Percentiles rank a stretch among this genome's conserved stretches.
These are phyloP conservation scores for Globisporangium nagaii DNA, from an alignment of 352 stramenopile genomes.

Conservation along the genomic window DNA sequence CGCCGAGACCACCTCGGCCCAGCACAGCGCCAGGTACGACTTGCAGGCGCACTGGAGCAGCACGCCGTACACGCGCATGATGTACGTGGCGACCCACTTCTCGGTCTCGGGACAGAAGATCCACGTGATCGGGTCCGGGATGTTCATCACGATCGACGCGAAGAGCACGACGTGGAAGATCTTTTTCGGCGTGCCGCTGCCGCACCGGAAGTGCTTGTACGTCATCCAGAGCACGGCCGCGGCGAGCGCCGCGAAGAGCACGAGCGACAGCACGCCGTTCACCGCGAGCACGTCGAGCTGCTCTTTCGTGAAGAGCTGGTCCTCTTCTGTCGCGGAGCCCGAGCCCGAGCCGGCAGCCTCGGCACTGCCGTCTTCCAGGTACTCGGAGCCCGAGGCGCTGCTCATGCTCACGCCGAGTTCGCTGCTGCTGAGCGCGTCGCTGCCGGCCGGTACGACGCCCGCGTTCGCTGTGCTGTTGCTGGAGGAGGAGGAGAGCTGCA, in stretches of 20 bases:
- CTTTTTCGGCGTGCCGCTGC: conserved; percentile 49
- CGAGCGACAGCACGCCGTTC: conserved; percentile 52
- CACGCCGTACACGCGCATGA: conserved; percentile 58
- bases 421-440: background rate
- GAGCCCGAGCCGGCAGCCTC: background rate
- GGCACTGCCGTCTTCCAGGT: background rate
- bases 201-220: conserved; percentile 48
- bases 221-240: conserved; percentile 62
- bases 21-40: conserved; percentile 75
- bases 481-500: conserved; percentile 4
- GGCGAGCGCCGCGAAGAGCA: conserved; percentile 58
- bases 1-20: conserved; percentile 74
- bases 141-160: conserved; percentile 49
- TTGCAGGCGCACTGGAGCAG: conserved; percentile 76
- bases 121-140: conserved; percentile 58
- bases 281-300: conserved; percentile 44
- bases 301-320: conserved; percentile 15
- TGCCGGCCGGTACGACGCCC: conserved; percentile 1
- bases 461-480: background rate
- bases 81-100: conserved; percentile 60
- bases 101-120: conserved; percentile 53
- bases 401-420: background rate
- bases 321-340: background rate
- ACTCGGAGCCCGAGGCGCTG: too few relatives aligned
- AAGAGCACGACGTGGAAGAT: conserved; percentile 74